phyloP scores from a whole-genome alignment of 2,329 filamentous ascomycete species.

The Teratosphaeria viscida region DNA sequence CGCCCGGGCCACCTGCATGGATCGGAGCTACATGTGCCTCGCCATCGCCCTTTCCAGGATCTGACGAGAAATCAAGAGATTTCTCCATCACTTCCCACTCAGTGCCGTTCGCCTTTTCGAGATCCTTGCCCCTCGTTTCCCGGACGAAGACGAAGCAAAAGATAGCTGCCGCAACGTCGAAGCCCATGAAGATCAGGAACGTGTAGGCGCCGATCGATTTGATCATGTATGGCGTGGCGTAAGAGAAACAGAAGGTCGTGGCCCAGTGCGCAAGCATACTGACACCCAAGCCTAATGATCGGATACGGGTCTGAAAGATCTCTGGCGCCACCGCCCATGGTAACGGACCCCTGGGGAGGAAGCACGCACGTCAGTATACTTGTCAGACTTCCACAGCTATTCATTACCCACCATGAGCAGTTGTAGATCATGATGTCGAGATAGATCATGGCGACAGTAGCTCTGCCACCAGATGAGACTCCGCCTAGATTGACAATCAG shows the following conservation, averaged over 20 bases:
- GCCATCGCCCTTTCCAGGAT: neutral
- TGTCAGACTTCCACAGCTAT: neutral
- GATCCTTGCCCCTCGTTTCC: neutral
- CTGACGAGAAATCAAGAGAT: neutral
- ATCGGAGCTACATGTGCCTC: neutral
- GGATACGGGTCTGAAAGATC: neutral
- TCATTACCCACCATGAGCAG: constrained; percentile 29
- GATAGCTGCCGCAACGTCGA: neutral
- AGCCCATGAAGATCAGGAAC: neutral
- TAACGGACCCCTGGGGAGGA: neutral
- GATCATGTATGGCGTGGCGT: neutral
- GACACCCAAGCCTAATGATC: neutral
- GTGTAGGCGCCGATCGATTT: neutral
- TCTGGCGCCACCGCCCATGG: neutral
- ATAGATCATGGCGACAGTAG: constrained; percentile 45
- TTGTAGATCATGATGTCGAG: constrained; percentile 45
- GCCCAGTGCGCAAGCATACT: neutral
- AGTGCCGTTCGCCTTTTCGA: neutral
- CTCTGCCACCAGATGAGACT: constrained; percentile 31
- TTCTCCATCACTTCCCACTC: neutral
- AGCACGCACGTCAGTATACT: neutral
- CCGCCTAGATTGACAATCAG: constrained; percentile 4
- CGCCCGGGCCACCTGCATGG: neutral
- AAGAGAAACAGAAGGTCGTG: neutral
- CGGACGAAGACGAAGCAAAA: neutral